Evolutionary conservation across 2,329 filamentous ascomycete species (phyloP).

Genomic region (Cladophialophora bantiana): DNA sequence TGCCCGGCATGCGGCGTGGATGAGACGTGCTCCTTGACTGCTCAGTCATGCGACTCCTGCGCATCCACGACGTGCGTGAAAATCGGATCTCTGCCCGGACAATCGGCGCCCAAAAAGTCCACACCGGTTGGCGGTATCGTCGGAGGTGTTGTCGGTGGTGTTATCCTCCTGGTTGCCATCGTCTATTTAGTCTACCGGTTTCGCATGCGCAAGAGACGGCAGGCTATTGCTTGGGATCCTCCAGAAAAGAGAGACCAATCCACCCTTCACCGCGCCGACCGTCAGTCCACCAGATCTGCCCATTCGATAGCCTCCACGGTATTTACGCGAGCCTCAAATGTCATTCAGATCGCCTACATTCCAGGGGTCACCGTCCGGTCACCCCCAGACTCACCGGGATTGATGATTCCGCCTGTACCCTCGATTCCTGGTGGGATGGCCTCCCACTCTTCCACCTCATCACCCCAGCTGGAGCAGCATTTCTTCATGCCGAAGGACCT

Average conservation of each 20-base stretch:
- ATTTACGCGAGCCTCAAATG: slow-evolving; percentile 93
- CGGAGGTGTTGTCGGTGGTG: slow-evolving; percentile 86
- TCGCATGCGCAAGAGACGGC: slow-evolving; percentile 74
- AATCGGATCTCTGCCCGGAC: slow-evolving; percentile 49
- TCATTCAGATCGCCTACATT: slow-evolving; percentile 99
- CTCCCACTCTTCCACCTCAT: slow-evolving; percentile 64
- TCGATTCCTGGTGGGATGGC: slow-evolving; percentile 73
- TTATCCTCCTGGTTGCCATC: slow-evolving; percentile 74
- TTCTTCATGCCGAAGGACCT: slow-evolving; percentile 93
- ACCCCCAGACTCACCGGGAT: slow-evolving; percentile 77
- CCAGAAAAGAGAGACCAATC: slow-evolving; percentile 65
- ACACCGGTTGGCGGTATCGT: slow-evolving; percentile 76
- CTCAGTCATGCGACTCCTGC: slow-evolving; percentile 66
- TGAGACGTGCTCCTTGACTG: slow-evolving; percentile 66
- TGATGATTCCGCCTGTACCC: slow-evolving; percentile 89
- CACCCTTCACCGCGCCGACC: slow-evolving; percentile 63
- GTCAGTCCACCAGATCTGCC: slow-evolving; percentile 80
- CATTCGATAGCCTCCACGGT: slow-evolving; percentile 94
- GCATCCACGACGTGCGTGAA: slow-evolving; percentile 63
- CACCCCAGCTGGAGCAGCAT: slow-evolving; percentile 69
- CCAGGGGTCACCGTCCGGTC: slow-evolving; percentile 95
- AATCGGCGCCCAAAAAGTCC: slow-evolving; percentile 43
- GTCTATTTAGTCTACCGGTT: slow-evolving; percentile 87
- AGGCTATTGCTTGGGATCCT: slow-evolving; percentile 63
- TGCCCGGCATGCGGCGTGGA: slow-evolving; percentile 66